Conservation (phyloP, 441 rosid genomes). For the Corymbia citriodora region DNA sequence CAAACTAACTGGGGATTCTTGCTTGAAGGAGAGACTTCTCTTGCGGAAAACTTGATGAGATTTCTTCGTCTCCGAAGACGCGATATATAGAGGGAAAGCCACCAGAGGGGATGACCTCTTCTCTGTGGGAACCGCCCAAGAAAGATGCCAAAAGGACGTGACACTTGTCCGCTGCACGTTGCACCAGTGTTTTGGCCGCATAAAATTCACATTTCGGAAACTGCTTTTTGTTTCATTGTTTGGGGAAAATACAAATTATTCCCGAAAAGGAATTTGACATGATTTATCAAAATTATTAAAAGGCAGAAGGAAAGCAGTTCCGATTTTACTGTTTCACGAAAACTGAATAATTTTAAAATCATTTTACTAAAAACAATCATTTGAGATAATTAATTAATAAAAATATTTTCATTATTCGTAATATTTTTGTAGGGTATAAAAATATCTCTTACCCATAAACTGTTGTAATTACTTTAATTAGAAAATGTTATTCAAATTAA, state of each 20-base stretch:
- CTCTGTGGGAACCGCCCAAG: background rate
- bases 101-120: no score
- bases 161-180: background rate
- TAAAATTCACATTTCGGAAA: background rate
- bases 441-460: background rate
- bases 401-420: fast-evolving
- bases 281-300: background rate
- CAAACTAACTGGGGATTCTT: background rate
- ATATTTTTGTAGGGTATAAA: background rate
- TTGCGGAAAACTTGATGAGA: background rate
- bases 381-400: background rate
- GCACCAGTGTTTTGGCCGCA: background rate
- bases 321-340: background rate
- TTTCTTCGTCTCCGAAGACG: background rate
- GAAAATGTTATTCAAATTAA: background rate
- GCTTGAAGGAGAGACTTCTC: background rate
- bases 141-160: background rate
- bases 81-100: background rate
- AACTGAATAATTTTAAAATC: background rate
- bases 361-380: background rate
- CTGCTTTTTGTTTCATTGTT: background rate
- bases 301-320: background rate
- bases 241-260: background rate
- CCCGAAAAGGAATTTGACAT: background rate
- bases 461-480: fast-evolving